Base-by-base conservation (phyloP, 805 yeast genomes). In the Candida pseudofarinosa region DNA sequence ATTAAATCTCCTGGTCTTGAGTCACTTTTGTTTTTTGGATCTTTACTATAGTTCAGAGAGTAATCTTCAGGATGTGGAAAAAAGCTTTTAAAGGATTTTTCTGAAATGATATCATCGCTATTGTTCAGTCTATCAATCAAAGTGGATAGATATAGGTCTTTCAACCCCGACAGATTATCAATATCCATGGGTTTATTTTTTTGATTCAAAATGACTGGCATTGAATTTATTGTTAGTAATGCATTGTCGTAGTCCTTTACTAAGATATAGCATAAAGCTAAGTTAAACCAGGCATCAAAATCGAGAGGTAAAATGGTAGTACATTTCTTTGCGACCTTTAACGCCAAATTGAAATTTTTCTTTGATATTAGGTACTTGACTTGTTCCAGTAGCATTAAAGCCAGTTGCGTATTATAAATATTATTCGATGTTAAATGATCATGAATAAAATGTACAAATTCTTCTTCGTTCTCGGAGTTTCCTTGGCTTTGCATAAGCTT, bases 281-380 rank as follows among this genome's bases (percentile, higher is more conserved):
- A 65, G 31, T 69, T 66, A 45, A 76, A 77, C 96, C 96, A 88
- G 20, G 84, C 67, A 40, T 73, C 76, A 56, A 83, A 88, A 57
- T 84, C 91, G 1, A 87, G 71, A 0, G 96, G 96, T n/a, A 85
- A 68, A 2, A 85, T 70, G 39, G 76, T 69, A 15, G 85, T 80
- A 3, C 89, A 77, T 19, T 77, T 69, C 15, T 71, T 63, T 0
- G 95, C 85, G 7, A 83, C 63, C 17, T 69, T 61, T 14, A 79
- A 58, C 0, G 96, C 95, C 35, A 77, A 56, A 33, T 71, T 75
- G 14, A 72, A 67, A n/a, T 78, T 55, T 19, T 67, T 60, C 55
- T 82, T 83, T 5, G 74, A 55, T 4, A 83, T 62, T 42, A 88
- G 67, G 53, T 81, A 85, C 49, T 73, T 71, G 1, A 85, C 79